Base-by-base conservation (phyloP, 345 rosid genomes). In the Melastoma malabathricum region DNA sequence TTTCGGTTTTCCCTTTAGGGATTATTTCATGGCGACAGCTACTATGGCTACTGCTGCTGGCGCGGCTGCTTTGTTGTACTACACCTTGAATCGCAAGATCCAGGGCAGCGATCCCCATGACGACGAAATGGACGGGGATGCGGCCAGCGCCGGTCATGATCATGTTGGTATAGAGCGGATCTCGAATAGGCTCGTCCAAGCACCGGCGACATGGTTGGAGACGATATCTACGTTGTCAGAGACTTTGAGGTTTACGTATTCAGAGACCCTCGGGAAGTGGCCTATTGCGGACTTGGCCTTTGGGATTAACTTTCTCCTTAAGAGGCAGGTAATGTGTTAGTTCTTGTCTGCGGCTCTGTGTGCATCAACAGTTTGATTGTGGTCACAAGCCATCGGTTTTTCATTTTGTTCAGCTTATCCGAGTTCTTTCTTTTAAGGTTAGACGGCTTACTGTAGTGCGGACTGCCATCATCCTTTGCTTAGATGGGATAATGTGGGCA, bases 21-120 rank as follows among this genome's bases (percentile, higher is more conserved):
- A 38, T 51, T 54, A 47, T 29, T 16, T 83, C 69, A 89, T 89
- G 97, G 97, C 96, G 48, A 86, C 95, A 62, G 94, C 97, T 41
- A 89, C 95, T 47, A 83, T 89, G 97, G 97, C 97, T 31, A 86
- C 96, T 5, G 96, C 97, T 66, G 96, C 97, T 13, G 97, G 97
- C 50, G 97, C 83, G 52, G 97, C 96, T 78, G 97, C 97, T 47
- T 71, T 89, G 15, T 59, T 89, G 61, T 89, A 86, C 69, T 89
- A 83, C 55, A 83, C 96, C 13, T 58, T 89, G 52, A 89, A 79
- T 49, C 84, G 83, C 39, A 89, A 83, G 60, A 58, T 89, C 44
- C 68, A 68, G 19, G 46, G 79, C 0, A 54, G 48, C 15, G 34
- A 17, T 19, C 20, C 20, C 20, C 71, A 52, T 19, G 73, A 69